Conservation (phyloP, 148 eudicot genomes). For the Beta vulgaris region DNA sequence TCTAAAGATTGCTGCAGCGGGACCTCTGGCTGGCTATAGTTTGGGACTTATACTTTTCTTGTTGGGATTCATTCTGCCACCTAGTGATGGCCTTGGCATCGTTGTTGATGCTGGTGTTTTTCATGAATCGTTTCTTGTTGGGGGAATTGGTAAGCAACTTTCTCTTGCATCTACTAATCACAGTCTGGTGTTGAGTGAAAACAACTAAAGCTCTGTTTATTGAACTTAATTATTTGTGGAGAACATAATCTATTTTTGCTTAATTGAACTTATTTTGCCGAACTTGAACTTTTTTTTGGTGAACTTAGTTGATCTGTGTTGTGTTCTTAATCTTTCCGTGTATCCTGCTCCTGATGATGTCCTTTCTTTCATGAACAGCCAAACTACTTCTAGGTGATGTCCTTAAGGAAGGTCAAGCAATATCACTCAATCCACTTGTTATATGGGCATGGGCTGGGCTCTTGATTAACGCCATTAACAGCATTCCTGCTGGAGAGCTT, state of each 20-base stretch:
- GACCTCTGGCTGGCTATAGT: conserved; percentile 86
- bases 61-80: conserved; percentile 81
- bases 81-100: conserved; percentile 79
- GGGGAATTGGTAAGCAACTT: conserved; percentile 72
- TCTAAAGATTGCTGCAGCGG: conserved; percentile 89
- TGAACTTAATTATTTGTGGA: too few relatives aligned
- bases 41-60: conserved; percentile 77
- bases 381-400: conserved; percentile 89
- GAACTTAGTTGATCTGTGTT: background rate
- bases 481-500: conserved; percentile 98
- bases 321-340: conserved; percentile 2
- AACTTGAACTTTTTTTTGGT: too few relatives aligned
- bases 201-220: too few relatives aligned
- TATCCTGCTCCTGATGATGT: conserved; percentile 11
- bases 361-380: conserved; percentile 41
- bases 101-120: conserved; percentile 84
- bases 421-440: conserved; percentile 93
- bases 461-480: conserved; percentile 90
- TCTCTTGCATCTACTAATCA: background rate
- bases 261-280: too few relatives aligned
- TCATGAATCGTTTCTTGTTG: conserved; percentile 93
- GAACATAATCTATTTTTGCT: too few relatives aligned
- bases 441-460: conserved; percentile 99
- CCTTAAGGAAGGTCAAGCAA: conserved; percentile 83
- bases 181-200: background rate